Evolutionary conservation across 805 yeast genomes (phyloP), one percentile per base, ranked within the genome.

Genomic region (Wickerhamiella azymoides): DNA sequence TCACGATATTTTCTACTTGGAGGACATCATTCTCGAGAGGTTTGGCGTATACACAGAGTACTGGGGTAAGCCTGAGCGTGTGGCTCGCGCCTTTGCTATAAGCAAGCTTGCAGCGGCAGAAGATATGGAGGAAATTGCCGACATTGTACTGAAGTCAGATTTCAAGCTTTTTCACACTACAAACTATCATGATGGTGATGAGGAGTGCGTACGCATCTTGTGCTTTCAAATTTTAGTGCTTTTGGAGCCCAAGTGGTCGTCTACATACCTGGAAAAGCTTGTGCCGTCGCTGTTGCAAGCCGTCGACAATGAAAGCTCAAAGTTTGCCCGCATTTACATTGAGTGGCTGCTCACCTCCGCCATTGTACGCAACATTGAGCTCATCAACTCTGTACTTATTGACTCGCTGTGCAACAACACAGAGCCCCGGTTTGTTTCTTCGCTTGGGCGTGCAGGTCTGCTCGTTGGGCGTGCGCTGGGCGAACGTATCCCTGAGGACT

Each of bases 281-380:
- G 50, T 60, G 0, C 42, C 45, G 0, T 17, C 52, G 2, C 50
- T 71, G 10, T 43, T 68, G 5, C 58, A 60, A 0, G 57, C 65
- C 8, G 63, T 84, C 10, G 65, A 70, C 36, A 61, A 65, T 2
- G 97, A 89, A 50, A 75, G 84, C 11, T 80, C 92, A 50, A 96
- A 96, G 0, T 64, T 77, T 39, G 82, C 76, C 5, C 71, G 96
- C 47, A 63, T 72, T 2, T 84, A 80, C 54, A 62, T 83, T 46
- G 96, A 88, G 56, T 88, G 95, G 95, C 65, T 79, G 11, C 61
- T 80, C 35, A 72, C 84, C 0, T 61, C 65, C 13, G 63, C 68
- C 17, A 57, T 76, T 40, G 49, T 64, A 11, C 54, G 55, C n/a
- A 56, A 50, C 37, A 43, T 45, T 10, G 52, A 60, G 26, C 36